phyloP scores from a whole-genome alignment of 2,329 filamentous ascomycete species.

The Cladosporium sp. region DNA sequence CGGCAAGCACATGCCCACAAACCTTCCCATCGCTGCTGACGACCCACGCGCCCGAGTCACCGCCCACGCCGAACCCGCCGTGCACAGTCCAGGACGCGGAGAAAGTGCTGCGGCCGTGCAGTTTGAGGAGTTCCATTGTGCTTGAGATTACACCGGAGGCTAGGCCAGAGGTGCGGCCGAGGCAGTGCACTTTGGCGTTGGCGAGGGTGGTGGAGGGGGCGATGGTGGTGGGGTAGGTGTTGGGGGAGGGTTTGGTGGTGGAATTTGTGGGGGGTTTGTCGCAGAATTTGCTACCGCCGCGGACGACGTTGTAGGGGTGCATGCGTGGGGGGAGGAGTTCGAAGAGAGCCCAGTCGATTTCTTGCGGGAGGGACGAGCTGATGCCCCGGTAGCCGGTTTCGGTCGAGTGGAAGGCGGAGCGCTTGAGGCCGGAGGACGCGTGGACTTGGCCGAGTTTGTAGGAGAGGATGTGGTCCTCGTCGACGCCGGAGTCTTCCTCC shows the following conservation, averaged over 20 bases:
- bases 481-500: slow-evolving; percentile 67
- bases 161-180: slow-evolving; percentile 79
- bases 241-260: slow-evolving; percentile 29
- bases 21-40: slow-evolving; percentile 74
- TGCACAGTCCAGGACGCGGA: slow-evolving; percentile 65
- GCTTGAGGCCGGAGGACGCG: slow-evolving; percentile 82
- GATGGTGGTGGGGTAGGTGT: slow-evolving; percentile 42
- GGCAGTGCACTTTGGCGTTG: slow-evolving; percentile 76
- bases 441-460: slow-evolving; percentile 79
- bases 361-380: slow-evolving; percentile 66
- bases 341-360: slow-evolving; percentile 94
- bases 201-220: slow-evolving; percentile 61
- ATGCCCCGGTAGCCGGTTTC: slow-evolving; percentile 40
- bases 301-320: slow-evolving; percentile 68
- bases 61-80: slow-evolving; percentile 63
- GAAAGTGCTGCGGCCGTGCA: slow-evolving; percentile 76
- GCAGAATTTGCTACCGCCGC: slow-evolving; percentile 43
- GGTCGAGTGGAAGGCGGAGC: slow-evolving; percentile 34
- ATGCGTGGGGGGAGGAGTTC: slow-evolving; percentile 67
- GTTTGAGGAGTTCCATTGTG: slow-evolving; percentile 77
- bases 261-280: slow-evolving; percentile 15
- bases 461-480: slow-evolving; percentile 73
- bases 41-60: slow-evolving; percentile 91
- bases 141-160: slow-evolving; percentile 73
- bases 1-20: slow-evolving; percentile 83